Conservation (phyloP, 192 early-diverging fungal genomes). For the Dissophora globulifera region DNA sequence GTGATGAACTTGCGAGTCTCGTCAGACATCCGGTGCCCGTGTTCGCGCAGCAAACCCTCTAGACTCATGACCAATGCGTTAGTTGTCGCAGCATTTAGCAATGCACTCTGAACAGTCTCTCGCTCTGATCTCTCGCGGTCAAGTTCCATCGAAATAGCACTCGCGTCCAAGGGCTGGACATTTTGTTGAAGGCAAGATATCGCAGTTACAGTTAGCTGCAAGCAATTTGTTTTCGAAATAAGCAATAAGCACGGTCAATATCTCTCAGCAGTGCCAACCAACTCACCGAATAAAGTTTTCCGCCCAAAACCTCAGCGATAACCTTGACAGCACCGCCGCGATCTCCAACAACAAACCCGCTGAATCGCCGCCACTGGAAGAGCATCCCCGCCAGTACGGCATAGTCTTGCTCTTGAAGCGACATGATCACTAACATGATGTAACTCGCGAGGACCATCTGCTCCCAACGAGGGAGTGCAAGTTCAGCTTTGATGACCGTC, state of each 20-base stretch:
- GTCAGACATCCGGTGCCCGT: conserved; percentile 48
- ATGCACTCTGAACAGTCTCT: conserved; percentile 18
- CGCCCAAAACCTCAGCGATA: conserved; percentile 34
- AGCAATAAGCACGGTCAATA: too few relatives aligned
- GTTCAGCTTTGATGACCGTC: conserved; percentile 35
- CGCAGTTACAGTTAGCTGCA: too few relatives aligned
- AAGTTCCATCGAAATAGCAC: conserved; percentile 14
- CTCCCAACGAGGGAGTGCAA: conserved; percentile 42
- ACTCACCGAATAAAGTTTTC: conserved; percentile 48
- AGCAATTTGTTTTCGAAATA: too few relatives aligned
- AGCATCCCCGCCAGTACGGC: conserved; percentile 34
- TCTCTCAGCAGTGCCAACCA: too few relatives aligned
- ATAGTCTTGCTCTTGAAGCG: conserved; percentile 44
- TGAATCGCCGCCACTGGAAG: conserved; percentile 50
- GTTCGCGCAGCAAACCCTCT: conserved; percentile 45
- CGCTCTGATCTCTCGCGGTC: conserved; percentile 25
- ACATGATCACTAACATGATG: conserved; percentile 49
- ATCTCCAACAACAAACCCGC: conserved; percentile 50
- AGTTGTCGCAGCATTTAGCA: conserved; percentile 44
- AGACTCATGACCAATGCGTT: conserved; percentile 49
- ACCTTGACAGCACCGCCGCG: conserved; percentile 51
- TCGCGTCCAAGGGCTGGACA: conserved; percentile 42
- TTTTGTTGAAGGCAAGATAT: too few relatives aligned
- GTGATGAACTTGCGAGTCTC: conserved; percentile 42
- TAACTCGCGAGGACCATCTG: conserved; percentile 53